Evolutionary conservation across 2,329 filamentous ascomycete species (phyloP).

Genomic region (Stromatinia cepivora): DNA sequence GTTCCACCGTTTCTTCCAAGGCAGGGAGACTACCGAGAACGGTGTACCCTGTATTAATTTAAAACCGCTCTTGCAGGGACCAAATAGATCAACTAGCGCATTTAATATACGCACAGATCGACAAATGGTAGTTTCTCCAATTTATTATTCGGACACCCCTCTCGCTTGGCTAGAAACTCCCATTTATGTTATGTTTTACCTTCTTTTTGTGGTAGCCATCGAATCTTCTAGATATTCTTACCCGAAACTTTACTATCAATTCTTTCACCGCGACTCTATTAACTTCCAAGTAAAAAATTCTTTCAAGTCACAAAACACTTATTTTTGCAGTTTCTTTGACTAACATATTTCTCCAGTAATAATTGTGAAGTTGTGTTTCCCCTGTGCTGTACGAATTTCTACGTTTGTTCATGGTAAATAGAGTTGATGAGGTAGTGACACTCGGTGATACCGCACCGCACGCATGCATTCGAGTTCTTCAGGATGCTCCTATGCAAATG

Average conservation of each 20-base stretch:
- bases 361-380: neutral
- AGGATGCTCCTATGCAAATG: neutral
- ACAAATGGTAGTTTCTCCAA: neutral
- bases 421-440: neutral
- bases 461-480: neutral
- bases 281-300: neutral
- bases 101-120: constrained; percentile 1
- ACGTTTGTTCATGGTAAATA: neutral
- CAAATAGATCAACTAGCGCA: neutral
- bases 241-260: neutral
- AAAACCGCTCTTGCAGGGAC: constrained; percentile 8
- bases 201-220: neutral
- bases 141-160: neutral
- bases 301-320: neutral
- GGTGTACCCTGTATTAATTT: neutral
- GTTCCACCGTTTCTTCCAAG: neutral
- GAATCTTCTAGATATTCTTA: constrained; percentile 13
- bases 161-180: neutral
- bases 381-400: neutral
- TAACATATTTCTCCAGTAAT: neutral
- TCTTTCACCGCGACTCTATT: constrained; percentile 12
- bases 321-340: neutral
- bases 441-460: constrained; percentile 9
- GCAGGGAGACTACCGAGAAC: constrained; percentile 11
- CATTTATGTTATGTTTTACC: neutral